Conservation (phyloP, 2,329 filamentous ascomycete species). For the Botryosphaeria dothidea region DNA sequence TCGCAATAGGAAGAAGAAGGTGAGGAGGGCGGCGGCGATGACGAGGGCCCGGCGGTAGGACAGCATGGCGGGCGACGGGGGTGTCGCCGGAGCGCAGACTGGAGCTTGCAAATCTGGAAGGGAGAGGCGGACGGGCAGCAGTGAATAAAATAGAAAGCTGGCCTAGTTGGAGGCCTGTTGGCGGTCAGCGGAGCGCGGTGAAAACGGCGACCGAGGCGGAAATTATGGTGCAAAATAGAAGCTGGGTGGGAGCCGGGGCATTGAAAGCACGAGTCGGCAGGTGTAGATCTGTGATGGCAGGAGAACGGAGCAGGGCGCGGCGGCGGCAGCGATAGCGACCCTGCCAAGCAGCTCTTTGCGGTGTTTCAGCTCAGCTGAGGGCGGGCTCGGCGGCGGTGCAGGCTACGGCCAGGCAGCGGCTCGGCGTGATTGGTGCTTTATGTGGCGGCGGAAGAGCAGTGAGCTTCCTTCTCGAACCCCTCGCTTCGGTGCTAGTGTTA, state of each 20-base stretch:
- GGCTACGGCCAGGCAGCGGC: not conserved
- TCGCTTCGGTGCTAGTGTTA: constrained; percentile 15
- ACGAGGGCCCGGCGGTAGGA: constrained; percentile 75
- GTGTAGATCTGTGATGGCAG: not conserved
- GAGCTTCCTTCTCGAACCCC: constrained; percentile 11
- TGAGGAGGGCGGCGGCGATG: constrained; percentile 68
- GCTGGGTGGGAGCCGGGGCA: not conserved
- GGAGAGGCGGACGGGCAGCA: not conserved
- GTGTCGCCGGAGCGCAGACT: constrained; percentile 13
- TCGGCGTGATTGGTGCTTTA: constrained; percentile 4
- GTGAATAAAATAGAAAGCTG: constrained; percentile 4
- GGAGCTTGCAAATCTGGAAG: constrained; percentile 5
- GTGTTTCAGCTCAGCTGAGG: constrained; percentile 15
- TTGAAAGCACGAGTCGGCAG: not conserved
- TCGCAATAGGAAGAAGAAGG: constrained; percentile 69
- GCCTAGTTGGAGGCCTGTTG: not conserved
- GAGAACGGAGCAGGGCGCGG: not conserved
- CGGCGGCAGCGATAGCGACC: not conserved
- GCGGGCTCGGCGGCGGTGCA: constrained; percentile 14
- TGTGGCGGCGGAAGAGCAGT: not conserved
- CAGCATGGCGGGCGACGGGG: constrained; percentile 60
- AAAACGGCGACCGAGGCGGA: constrained; percentile 8
- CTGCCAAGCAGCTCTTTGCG: constrained; percentile 10
- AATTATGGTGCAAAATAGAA: not conserved
- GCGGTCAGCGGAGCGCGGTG: constrained; percentile 4